Base-by-base conservation (phyloP, 257 asterid species). In the Plantago ovata region DNA sequence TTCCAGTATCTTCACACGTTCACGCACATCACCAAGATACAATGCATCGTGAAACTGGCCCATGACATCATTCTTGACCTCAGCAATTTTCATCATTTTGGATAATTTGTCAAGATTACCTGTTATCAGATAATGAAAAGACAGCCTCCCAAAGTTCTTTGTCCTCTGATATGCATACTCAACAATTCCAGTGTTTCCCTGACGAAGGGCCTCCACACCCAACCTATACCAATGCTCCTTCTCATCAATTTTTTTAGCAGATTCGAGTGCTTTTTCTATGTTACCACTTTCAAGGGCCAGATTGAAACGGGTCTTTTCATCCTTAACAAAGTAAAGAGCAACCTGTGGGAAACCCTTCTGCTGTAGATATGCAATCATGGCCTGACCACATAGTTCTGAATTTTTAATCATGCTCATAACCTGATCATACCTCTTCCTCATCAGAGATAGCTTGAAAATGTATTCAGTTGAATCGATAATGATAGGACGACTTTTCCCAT, bases 341-440 rank as follows among this genome's bases (percentile, higher is more conserved):
- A 83, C 96, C 78, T 89, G 97, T 7, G 97, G 99, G 65, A 93
- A 93, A 57, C 99, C 99, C 77, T 93, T 89, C 80, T 93, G 99
- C 82, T 93, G 99, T 57, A 93, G 75, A 73, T 93, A 93, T 2
- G 99, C 95, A 68, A 93, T 89, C 97, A 93, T 89, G 69, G 98
- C 96, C 75, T 92, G 96, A 43, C 98, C 98, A 75, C 99, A 89
- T 16, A 93, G 86, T 72, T 86, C 95, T 11, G 99, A 89, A 61
- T 86, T 89, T 72, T 78, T 78, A 53, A 93, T 93, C 96, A 93
- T 93, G 73, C 77, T 84, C 97, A 93, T 89, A 57, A 93, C 99
- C 66, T 93, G 95, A 65, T 93, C 97, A 56, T 71, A 86, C 68
- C 84, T 84, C 82, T 89, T 89, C 80, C 82, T 79, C 60, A 82